Percentiles rank a stretch among this genome's conserved stretches.
Evolutionary conservation across 192 early-diverging fungal genomes (phyloP).

Genomic region (Gaertneriomyces semiglobifer): DNA sequence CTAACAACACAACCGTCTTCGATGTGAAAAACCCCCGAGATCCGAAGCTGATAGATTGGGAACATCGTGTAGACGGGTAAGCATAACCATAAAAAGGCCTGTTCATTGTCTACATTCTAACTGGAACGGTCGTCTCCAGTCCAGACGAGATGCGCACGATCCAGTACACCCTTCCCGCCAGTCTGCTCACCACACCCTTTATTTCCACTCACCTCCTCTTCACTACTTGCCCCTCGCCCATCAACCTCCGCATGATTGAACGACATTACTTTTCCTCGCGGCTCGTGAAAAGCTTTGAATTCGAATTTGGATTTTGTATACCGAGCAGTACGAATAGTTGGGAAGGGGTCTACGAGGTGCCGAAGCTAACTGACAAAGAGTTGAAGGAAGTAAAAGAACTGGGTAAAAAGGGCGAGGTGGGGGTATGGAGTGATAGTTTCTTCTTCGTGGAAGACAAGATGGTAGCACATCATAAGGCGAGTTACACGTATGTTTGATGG

Average conservation of each 20-base stretch:
- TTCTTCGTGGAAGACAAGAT: slow-evolving; percentile 57
- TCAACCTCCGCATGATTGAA: slow-evolving; percentile 59
- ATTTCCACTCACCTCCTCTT: slow-evolving; percentile 44
- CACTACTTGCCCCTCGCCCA: slow-evolving; percentile 43
- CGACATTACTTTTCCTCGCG: slow-evolving; percentile 51
- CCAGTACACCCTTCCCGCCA: slow-evolving; percentile 29
- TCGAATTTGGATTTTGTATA: slow-evolving; percentile 60
- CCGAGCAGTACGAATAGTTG: slow-evolving; percentile 54
- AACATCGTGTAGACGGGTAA: slow-evolving; percentile 11
- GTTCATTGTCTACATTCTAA: too few relatives aligned
- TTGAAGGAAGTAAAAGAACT: slow-evolving; percentile 4
- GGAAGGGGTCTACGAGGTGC: slow-evolving; percentile 48
- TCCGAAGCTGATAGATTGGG: too few relatives aligned
- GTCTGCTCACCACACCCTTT: slow-evolving; percentile 33
- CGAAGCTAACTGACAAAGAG: slow-evolving; percentile 3
- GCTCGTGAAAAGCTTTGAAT: slow-evolving; percentile 55
- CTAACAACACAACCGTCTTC: slow-evolving; percentile 15
- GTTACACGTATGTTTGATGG: slow-evolving; percentile 35
- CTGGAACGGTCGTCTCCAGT: too few relatives aligned
- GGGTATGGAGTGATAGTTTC: slow-evolving; percentile 45
- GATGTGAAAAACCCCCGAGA: slow-evolving; percentile 1
- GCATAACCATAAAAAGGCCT: background rate
- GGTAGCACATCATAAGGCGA: slow-evolving; percentile 57
- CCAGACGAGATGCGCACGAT: slow-evolving; percentile 24
- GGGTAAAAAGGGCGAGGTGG: background rate